Conservation (phyloP, 176 grass and related monocot genomes). For the Microstegium vimineum region DNA sequence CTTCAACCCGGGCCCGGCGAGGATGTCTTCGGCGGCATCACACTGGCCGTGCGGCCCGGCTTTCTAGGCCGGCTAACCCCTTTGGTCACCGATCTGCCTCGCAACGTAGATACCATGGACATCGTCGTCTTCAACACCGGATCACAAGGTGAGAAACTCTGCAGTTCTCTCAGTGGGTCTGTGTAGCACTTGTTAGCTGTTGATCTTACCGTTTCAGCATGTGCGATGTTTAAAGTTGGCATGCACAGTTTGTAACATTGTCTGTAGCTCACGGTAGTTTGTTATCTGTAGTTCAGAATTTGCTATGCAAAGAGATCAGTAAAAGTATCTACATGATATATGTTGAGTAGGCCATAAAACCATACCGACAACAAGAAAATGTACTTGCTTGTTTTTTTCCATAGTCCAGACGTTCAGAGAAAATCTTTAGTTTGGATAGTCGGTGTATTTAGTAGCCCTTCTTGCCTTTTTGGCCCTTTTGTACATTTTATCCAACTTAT, state of each 20-base stretch:
- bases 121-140: not conserved
- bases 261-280: no score
- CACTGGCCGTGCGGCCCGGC: slow-evolving; percentile 6
- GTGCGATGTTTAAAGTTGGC: no score
- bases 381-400: not conserved
- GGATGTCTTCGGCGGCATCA: not conserved
- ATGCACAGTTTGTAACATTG: no score
- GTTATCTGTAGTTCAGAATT: no score
- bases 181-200: not conserved
- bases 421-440: not conserved
- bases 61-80: not conserved
- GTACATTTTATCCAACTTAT: no score
- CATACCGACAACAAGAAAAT: not conserved
- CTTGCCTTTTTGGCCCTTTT: no score
- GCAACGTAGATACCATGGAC: not conserved
- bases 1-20: no score
- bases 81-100: slow-evolving; percentile 18
- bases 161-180: not conserved
- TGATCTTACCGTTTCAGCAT: not conserved
- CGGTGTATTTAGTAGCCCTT: not conserved
- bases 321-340: not conserved
- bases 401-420: not conserved
- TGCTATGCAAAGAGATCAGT: not conserved
- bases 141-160: slow-evolving; percentile 1
- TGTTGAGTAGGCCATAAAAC: not conserved